Evolutionary conservation across 805 yeast species (phyloP), one percentile per base, ranked within the genome.

Genomic region (Hanseniaspora clermontiae): DNA sequence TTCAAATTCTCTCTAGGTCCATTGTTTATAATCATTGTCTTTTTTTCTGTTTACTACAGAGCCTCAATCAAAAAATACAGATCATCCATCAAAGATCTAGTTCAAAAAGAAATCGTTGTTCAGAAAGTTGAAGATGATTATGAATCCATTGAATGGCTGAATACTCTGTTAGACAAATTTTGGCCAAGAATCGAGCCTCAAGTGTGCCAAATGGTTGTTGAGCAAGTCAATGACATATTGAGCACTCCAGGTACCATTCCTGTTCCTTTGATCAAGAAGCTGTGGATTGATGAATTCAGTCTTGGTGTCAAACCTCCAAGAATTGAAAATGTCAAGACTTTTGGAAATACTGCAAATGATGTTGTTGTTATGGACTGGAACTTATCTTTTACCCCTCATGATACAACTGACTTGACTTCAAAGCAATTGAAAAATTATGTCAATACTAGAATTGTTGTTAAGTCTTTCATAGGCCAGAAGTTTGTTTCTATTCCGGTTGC

Each of bases 351-450:
- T n/a, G 83, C 81, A 34, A 85, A 84, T 60, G 96, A 91, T 65
- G 84, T 93, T 53, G 95, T 91, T 11, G 96, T 95, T 54, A 93
- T 93, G 96, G 98, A 93, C 70, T 91, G 97, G 97, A 84, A 82
- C 43, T 78, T 85, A 46, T 86, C 96, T 1, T 87, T 90, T 73
- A 84, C 87, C 31, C 98, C 99, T n/a, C 88, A 87, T 69, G 85
- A 89, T 42, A 70, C 80, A 51, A 84, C 84, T 43, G 99, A 93
- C 68, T 73, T 88, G 62, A 87, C 88, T 56, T 81, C 82, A 31
- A 87, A 91, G 64, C 97, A 93, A 69, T 68, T 84, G 69, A 87
- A 83, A 66, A 87, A 82, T 67, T 82, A 81, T 62, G 90, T 89
- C 45, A 89, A 90, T 69, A 95, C 90, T 66, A 80, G 80, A 65